Base-by-base conservation (phyloP, 2,329 filamentous ascomycete species). In the Cordyceps cicadae region DNA sequence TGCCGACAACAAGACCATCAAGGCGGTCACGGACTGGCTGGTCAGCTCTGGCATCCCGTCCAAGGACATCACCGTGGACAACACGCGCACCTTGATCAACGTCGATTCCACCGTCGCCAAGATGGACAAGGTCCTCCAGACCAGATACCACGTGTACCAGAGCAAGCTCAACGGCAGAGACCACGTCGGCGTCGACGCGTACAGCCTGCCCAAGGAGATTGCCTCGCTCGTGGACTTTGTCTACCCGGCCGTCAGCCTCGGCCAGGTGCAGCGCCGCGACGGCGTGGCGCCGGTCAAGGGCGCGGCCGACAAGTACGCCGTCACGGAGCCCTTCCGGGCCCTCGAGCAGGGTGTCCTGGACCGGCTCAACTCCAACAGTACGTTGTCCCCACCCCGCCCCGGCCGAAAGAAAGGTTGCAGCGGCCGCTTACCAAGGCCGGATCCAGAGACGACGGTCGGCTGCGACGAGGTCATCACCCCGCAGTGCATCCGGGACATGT, bases 401-500 rank as follows among this genome's bases (percentile, higher is more conserved):
- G n/a, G n/a, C 11, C 2, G 14, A 21, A 32, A 17, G 12, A 0
- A 46, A 53, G 17, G 6, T 34, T 24, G 6, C 9, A 19, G 4
- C 19, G 19, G 8, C 7, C 45, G 21, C 54, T 50, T 29, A 50
- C 4, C 19, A 26, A n/a, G 2, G 6, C 15, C 1, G 41, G 11
- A 50, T 29, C 17, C 24, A 58, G 55, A 52, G 26, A 21, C 61
- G 26, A 21, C 61, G 14, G 61, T 61, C 3, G 54, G 45, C 24
- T 86, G 84, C 66, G 78, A 82, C 64, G 70, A 72, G n/a, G 76
- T 80, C 67, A 83, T 86, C 64, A 85, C 81, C 0, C 81, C 81
- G 0, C 75, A 77, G 46, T 86, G 83, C 65, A 72, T 83, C 39
- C 74, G 75, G 32, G 76, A 79, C 3, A 69, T 81, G n/a, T 81